A percentile compares a stretch with the other conserved stretches of the same genome.
Evolutionary conservation across 108 stramenopile species (phyloP).

Genomic region (Fistulifera solaris): DNA sequence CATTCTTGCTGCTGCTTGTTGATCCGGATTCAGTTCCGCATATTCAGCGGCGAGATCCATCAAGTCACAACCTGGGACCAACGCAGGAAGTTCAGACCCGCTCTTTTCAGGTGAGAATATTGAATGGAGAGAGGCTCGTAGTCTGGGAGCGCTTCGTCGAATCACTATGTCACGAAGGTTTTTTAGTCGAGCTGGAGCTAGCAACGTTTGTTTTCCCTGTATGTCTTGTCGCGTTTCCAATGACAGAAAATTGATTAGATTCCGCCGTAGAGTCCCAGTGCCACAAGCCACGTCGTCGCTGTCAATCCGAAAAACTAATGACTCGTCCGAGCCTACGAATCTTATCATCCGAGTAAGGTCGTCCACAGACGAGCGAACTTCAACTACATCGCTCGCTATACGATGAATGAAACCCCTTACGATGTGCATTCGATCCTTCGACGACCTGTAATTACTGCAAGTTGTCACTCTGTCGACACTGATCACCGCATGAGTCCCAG

Average conservation of each 20-base stretch:
- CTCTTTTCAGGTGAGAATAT: constrained; percentile 17
- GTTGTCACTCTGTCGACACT: constrained; percentile 54
- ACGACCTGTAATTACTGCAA: constrained; percentile 9
- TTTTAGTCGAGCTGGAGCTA: no score
- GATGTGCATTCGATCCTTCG: constrained; percentile 44
- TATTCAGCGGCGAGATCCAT: constrained; percentile 43
- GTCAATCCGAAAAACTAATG: constrained; percentile 56
- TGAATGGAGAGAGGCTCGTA: not conserved
- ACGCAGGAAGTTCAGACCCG: not conserved
- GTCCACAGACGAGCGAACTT: constrained; percentile 29
- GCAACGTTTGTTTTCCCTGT: constrained; percentile 1
- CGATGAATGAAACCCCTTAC: constrained; percentile 46
- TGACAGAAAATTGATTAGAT: constrained; percentile 51
- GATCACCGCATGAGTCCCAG: constrained; percentile 42
- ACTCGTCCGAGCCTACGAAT: constrained; percentile 7
- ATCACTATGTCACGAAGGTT: no score
- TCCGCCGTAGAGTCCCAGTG: constrained; percentile 63
- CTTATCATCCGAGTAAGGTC: constrained; percentile 38
- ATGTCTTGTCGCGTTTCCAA: no score
- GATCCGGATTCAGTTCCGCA: constrained; percentile 57
- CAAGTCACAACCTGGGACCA: constrained; percentile 47
- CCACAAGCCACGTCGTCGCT: constrained; percentile 49
- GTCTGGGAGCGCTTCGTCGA: no score
- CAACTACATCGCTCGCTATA: constrained; percentile 22
- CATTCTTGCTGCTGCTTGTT: constrained; percentile 62